phyloP scores from a whole-genome alignment of 805 yeast species.

The Ogataea thermomethanolica region DNA sequence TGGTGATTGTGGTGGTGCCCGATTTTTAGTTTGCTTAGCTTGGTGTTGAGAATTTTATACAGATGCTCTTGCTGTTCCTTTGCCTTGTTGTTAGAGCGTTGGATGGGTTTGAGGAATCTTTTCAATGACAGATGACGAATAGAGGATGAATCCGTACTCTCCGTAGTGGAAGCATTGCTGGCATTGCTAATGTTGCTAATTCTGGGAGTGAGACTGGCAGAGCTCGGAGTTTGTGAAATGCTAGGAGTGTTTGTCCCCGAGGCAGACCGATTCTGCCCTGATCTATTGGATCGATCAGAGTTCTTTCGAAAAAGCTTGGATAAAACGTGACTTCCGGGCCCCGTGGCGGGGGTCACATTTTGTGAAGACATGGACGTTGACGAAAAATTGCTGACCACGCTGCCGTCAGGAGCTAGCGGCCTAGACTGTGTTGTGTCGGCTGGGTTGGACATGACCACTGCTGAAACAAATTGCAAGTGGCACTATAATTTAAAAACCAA shows the following conservation, averaged over 20 bases:
- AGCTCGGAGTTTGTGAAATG: slow-evolving; percentile 12
- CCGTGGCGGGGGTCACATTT: slow-evolving; percentile 6
- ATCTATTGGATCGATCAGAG: slow-evolving; percentile 9
- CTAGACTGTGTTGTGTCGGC: slow-evolving; percentile 1
- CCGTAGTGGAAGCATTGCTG: slow-evolving; percentile 17
- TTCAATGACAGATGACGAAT: slow-evolving; percentile 32
- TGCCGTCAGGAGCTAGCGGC: background rate
- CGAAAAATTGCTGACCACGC: slow-evolving; percentile 13
- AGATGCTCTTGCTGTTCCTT: slow-evolving; percentile 21
- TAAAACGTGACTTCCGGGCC: slow-evolving; percentile 14
- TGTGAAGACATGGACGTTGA: slow-evolving; percentile 17
- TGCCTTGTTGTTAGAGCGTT: slow-evolving; percentile 8
- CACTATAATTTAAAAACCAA: background rate
- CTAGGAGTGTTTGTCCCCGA: slow-evolving; percentile 7
- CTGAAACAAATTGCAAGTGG: background rate
- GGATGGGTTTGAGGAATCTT: slow-evolving; percentile 40
- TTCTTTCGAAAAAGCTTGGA: slow-evolving; percentile 16
- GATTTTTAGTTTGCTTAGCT: slow-evolving; percentile 19
- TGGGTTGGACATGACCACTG: background rate
- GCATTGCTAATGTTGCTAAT: slow-evolving; percentile 16
- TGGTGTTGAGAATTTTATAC: slow-evolving; percentile 18
- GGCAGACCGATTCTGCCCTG: slow-evolving; percentile 4
- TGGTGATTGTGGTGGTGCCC: slow-evolving; percentile 6
- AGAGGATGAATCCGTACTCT: slow-evolving; percentile 17
- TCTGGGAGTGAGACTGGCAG: slow-evolving; percentile 16